Percentiles rank a stretch among this genome's conserved stretches.
phyloP scores from a whole-genome alignment of 352 stramenopile genomes.

The Phytophthora sojae region DNA sequence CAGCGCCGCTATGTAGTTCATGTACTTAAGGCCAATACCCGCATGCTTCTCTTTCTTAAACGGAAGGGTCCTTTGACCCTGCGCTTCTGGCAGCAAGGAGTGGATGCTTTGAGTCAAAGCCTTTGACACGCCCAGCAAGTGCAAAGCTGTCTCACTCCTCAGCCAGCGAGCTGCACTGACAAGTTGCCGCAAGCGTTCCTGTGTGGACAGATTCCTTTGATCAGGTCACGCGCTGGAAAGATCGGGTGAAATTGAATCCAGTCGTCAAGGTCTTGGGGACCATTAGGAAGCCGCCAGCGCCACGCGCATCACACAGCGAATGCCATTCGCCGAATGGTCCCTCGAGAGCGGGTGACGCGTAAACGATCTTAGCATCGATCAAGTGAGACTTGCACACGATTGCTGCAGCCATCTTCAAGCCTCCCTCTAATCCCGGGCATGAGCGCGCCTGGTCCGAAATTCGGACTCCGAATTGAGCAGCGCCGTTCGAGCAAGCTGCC shows the following conservation, averaged over 20 bases:
- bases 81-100: too few species aligned
- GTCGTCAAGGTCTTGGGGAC: background rate
- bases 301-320: background rate
- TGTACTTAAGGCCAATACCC: slow-evolving; percentile 20
- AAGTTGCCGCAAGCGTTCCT: too few species aligned
- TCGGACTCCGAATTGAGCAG: background rate
- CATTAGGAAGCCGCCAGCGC: background rate
- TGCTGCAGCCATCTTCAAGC: background rate
- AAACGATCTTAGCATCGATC: too few species aligned
- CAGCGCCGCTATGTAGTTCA: slow-evolving; percentile 28
- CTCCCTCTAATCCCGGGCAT: background rate
- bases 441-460: background rate
- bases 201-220: background rate
- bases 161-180: too few species aligned
- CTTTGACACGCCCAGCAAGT: background rate
- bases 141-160: too few species aligned
- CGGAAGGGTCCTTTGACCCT: background rate
- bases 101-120: too few species aligned
- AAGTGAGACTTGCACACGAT: background rate
- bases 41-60: background rate
- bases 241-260: background rate
- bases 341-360: too few species aligned
- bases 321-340: background rate
- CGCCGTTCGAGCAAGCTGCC: background rate
- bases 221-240: background rate